Evolutionary conservation across 345 rosid species (phyloP), one percentile per base, ranked within the genome.

Genomic region (Lepidium aucheri): DNA sequence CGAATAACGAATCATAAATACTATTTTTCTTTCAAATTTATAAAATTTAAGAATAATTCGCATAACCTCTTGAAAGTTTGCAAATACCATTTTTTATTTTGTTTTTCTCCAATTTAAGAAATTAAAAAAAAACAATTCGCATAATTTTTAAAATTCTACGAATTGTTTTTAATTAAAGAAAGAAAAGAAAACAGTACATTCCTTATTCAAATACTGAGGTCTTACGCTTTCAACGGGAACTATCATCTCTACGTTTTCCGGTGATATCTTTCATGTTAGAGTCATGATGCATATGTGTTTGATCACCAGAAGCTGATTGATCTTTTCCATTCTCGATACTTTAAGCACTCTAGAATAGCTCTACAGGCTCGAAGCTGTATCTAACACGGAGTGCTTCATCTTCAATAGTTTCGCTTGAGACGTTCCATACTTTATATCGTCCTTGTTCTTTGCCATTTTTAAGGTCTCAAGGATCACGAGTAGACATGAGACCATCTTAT

Each of bases 281-380:
- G 45, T 56, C 32, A 8, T 24, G 55, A 5, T 65, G 39, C 47
- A 72, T 50, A 40, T 57, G 60, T 9, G 16, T 16, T 28, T 65
- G 76, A 16, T 13, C 45, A 0, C 53, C 24, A 38, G 69, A 9
- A 0, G 16, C 39, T n/a, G 60, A 6, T 41, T 50, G 53, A 8
- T 51, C 44, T 8, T 55, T 50, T 0, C 46, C 63, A 13, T 69
- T 45, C 4, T 73, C 36, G 41, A 78, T 28, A 24, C 55, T 58
- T 50, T 50, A 67, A 44, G 84, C 88, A 49, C 65, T 43, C 10
- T 82, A 63, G 53, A 80, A 80, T 17, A 80, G 65, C 32, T 79
- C 71, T 5, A 83, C 79, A 0, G 86, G 78, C 42, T 80, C 77
- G 3, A 84, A 86, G 91, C 82, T 66, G 78, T 83, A 85, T 11